Conservation (phyloP, 1,139 yeast genomes). For the Sugiyamaella grinbergsii region DNA sequence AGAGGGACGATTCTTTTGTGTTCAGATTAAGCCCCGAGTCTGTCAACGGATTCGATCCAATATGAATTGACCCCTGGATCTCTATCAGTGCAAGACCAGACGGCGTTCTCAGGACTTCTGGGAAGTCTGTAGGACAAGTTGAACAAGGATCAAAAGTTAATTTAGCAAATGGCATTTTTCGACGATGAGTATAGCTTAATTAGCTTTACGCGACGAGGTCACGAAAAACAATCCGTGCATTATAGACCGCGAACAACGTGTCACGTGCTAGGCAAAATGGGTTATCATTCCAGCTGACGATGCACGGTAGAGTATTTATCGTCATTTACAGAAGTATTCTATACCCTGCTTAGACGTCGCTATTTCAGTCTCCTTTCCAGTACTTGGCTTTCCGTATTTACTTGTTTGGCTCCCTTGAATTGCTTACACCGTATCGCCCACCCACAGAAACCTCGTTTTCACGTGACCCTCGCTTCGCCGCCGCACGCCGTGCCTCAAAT, state of each 20-base stretch:
- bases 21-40: conserved; percentile 28
- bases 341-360: too few relatives aligned
- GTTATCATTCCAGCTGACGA: too few relatives aligned
- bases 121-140: conserved; percentile 25
- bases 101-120: conserved; percentile 37
- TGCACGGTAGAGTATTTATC: too few relatives aligned
- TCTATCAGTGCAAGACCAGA: conserved; percentile 41
- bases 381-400: neutral
- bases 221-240: neutral
- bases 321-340: too few relatives aligned
- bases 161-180: conserved; percentile 20
- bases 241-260: neutral
- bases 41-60: conserved; percentile 34
- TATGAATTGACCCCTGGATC: conserved; percentile 40
- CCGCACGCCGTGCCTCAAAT: neutral
- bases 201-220: conserved; percentile 5
- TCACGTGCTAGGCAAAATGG: neutral
- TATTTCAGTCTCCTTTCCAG: too few relatives aligned
- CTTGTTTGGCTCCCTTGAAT: too few relatives aligned
- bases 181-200: too few relatives aligned
- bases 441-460: too few relatives aligned
- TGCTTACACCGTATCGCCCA: too few relatives aligned
- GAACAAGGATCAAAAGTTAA: conserved; percentile 6
- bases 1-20: conserved; percentile 21
- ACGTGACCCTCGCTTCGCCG: too few relatives aligned